phyloP scores from a whole-genome alignment of 2,329 filamentous ascomycete species.

The Huntiella bhutanensis region DNA sequence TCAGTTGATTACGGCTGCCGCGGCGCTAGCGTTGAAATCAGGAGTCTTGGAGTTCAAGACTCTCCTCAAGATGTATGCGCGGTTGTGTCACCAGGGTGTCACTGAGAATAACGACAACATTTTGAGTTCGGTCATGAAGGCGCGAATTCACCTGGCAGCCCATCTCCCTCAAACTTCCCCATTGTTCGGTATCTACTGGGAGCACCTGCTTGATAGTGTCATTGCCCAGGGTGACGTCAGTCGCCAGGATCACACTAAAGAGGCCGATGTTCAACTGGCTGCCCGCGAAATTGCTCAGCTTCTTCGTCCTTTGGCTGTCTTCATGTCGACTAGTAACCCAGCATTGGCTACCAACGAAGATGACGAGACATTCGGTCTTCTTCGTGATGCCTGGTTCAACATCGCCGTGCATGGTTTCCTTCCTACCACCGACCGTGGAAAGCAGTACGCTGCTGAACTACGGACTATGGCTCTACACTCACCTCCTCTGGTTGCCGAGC shows the following conservation, averaged over 20 bases:
- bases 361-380: slow-evolving; percentile 52
- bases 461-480: slow-evolving; percentile 74
- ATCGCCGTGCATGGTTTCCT: slow-evolving; percentile 87
- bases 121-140: slow-evolving; percentile 56
- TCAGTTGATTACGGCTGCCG: slow-evolving; percentile 68
- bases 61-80: slow-evolving; percentile 66
- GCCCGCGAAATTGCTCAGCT: slow-evolving; percentile 76
- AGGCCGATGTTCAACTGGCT: slow-evolving; percentile 64
- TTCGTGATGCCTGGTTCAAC: slow-evolving; percentile 96
- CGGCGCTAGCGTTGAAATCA: slow-evolving; percentile 56
- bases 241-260: slow-evolving; percentile 51
- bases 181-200: slow-evolving; percentile 66
- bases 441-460: slow-evolving; percentile 56
- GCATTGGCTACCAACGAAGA: slow-evolving; percentile 31
- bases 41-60: slow-evolving; percentile 69
- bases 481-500: slow-evolving; percentile 69
- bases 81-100: slow-evolving; percentile 54
- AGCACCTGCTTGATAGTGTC: slow-evolving; percentile 67
- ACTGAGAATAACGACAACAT: slow-evolving; percentile 48
- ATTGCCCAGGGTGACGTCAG: slow-evolving; percentile 80
- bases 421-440: slow-evolving; percentile 51
- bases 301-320: slow-evolving; percentile 66
- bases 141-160: slow-evolving; percentile 58
- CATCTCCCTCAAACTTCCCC: slow-evolving; percentile 49
- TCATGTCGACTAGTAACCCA: slow-evolving; percentile 49